phyloP scores from a whole-genome alignment of 2,329 filamentous ascomycete genomes.

The Alternaria solani region DNA sequence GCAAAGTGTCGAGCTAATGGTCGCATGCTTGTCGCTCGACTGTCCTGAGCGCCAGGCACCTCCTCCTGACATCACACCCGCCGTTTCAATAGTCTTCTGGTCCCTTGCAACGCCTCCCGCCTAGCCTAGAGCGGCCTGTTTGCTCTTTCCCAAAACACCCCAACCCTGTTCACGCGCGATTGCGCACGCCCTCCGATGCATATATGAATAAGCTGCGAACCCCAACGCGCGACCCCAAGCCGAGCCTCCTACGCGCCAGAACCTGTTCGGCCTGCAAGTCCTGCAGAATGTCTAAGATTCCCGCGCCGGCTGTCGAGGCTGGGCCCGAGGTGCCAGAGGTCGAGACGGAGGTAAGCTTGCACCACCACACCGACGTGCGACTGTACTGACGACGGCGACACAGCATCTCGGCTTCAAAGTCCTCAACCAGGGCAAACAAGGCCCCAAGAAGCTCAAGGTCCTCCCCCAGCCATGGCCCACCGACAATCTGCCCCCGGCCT shows the following conservation, averaged over 20 bases:
- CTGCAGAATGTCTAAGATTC: conserved; percentile 60
- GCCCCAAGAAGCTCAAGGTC: conserved; percentile 81
- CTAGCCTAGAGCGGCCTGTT: conserved; percentile 16
- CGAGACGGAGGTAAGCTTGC: conserved; percentile 73
- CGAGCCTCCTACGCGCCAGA: conserved; percentile 38
- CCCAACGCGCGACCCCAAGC: conserved; percentile 37
- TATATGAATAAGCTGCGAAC: conserved; percentile 31
- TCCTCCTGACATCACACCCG: conserved; percentile 3
- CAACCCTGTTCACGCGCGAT: conserved; percentile 18
- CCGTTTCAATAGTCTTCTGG: conserved; percentile 34
- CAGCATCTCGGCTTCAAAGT: conserved; percentile 81
- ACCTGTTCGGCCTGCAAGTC: conserved; percentile 73
- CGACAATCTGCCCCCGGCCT: conserved; percentile 73
- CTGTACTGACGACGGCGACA: conserved; percentile 17
- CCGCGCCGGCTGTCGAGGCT: conserved; percentile 55
- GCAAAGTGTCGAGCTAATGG: conserved; percentile 13
- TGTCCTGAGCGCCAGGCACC: conserved; percentile 29
- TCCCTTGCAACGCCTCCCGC: background rate
- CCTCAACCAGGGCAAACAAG: conserved; percentile 61
- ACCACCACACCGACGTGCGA: background rate
- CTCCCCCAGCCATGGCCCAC: conserved; percentile 79
- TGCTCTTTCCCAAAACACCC: conserved; percentile 15
- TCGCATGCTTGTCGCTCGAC: conserved; percentile 32
- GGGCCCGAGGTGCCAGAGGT: conserved; percentile 79
- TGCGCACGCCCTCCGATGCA: conserved; percentile 39